Evolutionary conservation across 495 filamentous ascomycete species (phyloP), one percentile per base, ranked within the genome.

Genomic region (Viridothelium virens): DNA sequence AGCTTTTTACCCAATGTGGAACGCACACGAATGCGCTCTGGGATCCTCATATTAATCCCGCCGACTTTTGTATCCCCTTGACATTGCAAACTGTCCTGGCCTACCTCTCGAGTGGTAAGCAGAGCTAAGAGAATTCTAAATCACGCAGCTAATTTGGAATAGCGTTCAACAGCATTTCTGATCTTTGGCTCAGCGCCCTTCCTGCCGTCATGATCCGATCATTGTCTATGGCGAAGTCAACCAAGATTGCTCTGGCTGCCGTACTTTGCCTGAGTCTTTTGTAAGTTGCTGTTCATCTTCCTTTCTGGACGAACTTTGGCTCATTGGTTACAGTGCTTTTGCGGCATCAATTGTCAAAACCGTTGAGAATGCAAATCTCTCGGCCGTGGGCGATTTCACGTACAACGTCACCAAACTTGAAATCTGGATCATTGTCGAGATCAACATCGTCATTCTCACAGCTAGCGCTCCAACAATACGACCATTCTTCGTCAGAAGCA

Each of bases 241-340:
- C 53, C 18, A 59, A 59, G 31, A 34, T 34, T 59, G 53, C 53
- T 34, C 18, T 59, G 14, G 53, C 53, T 59, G 53, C 53, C 36
- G 53, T 59, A 6, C 53, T 59, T 7, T 59, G 53, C 18, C 53
- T 59, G 31, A 59, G 53, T 36, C 53, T 59, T 59, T 59, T 59
- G 53, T 59, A 36, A 59, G 53, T 14, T 59, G 3, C 14, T 10
- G 7, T 3, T 7, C 5, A n/a, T 36, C 6, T 0, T 59, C 25
- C 5, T 59, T 9, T 59, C 5, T 36, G 48, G 18, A 14, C 33
- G 36, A 10, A 7, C 10, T 31, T 59, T 7, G n/a, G 14, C 53
- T 59, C 33, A 59, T 36, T 36, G 31, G 31, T n/a, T 14, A 34
- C 18, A 59, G 53, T 36, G 53, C 53, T 18, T 59, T 59, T 14